Evolutionary conservation across 768 basidiomycete genomes (phyloP).

Genomic region (Cystobasidium tubakii): DNA sequence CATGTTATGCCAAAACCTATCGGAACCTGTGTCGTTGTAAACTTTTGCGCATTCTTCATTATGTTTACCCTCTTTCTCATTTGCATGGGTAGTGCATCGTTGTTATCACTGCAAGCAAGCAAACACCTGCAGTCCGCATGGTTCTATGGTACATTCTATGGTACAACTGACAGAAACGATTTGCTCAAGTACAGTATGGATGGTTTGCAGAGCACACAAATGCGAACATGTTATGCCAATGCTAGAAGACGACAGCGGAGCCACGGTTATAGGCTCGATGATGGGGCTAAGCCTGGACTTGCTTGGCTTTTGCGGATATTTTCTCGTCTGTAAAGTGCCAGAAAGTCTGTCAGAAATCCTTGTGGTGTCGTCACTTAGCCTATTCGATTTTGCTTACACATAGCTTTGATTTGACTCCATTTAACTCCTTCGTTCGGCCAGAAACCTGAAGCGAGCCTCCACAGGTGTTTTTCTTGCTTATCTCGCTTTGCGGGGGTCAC

Average conservation of each 20-base stretch:
- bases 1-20: too few relatives aligned
- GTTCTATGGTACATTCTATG: too few relatives aligned
- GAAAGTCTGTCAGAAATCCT: not conserved
- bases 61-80: not conserved
- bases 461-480: conserved; percentile 43
- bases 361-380: not conserved
- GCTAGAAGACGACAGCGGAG: not conserved
- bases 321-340: not conserved
- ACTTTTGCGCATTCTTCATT: too few relatives aligned
- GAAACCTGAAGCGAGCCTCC: conserved; percentile 37
- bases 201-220: too few relatives aligned
- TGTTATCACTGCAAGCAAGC: too few relatives aligned
- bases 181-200: too few relatives aligned
- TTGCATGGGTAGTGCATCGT: not conserved
- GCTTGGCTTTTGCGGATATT: not conserved
- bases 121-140: too few relatives aligned
- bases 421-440: conserved; percentile 27
- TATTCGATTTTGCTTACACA: conserved; percentile 30
- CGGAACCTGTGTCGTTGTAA: too few relatives aligned
- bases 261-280: not conserved
- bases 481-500: conserved; percentile 35
- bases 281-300: not conserved
- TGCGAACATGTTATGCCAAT: not conserved
- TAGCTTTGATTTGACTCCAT: conserved; percentile 15
- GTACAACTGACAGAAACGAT: too few relatives aligned